Base-by-base conservation (phyloP, 352 stramenopile species). In the Phytopythium mirpurense region DNA sequence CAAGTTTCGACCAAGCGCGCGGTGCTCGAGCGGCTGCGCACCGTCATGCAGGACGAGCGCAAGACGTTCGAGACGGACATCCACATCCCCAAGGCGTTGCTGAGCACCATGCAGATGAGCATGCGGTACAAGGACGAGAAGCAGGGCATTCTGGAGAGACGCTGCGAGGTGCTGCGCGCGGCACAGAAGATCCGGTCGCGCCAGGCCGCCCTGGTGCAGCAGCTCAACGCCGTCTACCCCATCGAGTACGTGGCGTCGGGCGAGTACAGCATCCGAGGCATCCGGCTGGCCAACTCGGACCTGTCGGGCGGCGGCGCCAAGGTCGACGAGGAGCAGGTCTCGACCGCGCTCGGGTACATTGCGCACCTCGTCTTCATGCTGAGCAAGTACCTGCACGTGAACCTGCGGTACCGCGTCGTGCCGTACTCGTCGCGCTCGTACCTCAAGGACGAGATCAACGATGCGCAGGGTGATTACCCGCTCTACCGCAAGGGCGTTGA, bases 301-400 rank as follows among this genome's bases (percentile, higher is more conserved):
- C 57, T 92, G 16, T 75, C 63, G 5, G 70, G 75, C 32, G 68
- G 67, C 24, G 32, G 45, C 26, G 77, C 73, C 15, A 75, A 59
- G 52, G 64, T 62, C 5, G 84, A 94, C 45, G 84, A 94, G 59
- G 84, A 94, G 43, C 74, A 79, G 67, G 73, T 94, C 18, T 88
- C 80, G n/a, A 94, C 84, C 8, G 82, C 78, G 35, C 65, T 94
- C 34, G 84, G 84, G 26, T 93, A 91, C 58, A 90, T 93, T 53
- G 78, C 82, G n/a, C 84, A 94, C 45, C 62, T 94, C 47, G 78
- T 89, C 21, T 94, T 94, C 57, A 90, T 94, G 78, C 73, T 94
- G 24, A 89, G 79, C 73, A 94, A 94, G 61, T 94, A 94, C 51
- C 59, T 94, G 31, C 74, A 91, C 41, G 80, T 94, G 44, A 94